Conservation (phyloP, 768 basidiomycete genomes). For the Pisolithus marmoratus region DNA sequence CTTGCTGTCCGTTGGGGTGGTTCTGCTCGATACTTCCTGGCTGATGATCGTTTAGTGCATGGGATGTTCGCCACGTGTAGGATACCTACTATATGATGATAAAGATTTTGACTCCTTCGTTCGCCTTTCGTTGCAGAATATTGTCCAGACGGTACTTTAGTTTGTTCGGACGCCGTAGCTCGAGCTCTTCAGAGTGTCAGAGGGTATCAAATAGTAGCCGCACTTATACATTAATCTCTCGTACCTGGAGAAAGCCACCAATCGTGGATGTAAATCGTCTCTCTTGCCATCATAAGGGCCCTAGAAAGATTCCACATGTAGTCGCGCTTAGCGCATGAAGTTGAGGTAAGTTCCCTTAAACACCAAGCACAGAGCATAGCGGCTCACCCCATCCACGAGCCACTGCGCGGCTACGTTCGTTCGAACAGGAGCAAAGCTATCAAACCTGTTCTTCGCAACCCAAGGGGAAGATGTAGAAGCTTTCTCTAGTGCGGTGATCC, state of each 20-base stretch:
- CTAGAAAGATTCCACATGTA: constrained; percentile 97
- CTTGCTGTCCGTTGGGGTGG: constrained; percentile 93
- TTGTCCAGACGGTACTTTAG: constrained; percentile 83
- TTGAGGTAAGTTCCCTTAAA: background rate
- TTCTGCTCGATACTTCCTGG: constrained; percentile 91
- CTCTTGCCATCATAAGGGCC: constrained; percentile 84
- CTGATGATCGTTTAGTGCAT: constrained; percentile 33
- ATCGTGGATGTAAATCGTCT: constrained; percentile 91
- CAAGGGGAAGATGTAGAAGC: constrained; percentile 74
- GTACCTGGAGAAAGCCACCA: constrained; percentile 95
- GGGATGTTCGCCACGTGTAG: background rate
- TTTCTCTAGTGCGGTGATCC: constrained; percentile 87
- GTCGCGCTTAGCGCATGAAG: constrained; percentile 56
- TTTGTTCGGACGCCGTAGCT: constrained; percentile 79
- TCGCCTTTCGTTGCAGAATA: constrained; percentile 84
- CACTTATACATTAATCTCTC: constrained; percentile 1
- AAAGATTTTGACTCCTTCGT: constrained; percentile 93
- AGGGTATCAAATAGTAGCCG: background rate
- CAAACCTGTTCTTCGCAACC: constrained; percentile 78
- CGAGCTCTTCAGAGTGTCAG: constrained; percentile 50
- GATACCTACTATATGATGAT: constrained; percentile 83
- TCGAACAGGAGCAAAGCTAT: constrained; percentile 89
- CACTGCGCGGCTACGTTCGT: constrained; percentile 94
- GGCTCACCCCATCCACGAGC: constrained; percentile 91
- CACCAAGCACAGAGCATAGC: background rate